phyloP scores from a whole-genome alignment of 2,329 filamentous ascomycete species.

The Ceratocystis albifundus region DNA sequence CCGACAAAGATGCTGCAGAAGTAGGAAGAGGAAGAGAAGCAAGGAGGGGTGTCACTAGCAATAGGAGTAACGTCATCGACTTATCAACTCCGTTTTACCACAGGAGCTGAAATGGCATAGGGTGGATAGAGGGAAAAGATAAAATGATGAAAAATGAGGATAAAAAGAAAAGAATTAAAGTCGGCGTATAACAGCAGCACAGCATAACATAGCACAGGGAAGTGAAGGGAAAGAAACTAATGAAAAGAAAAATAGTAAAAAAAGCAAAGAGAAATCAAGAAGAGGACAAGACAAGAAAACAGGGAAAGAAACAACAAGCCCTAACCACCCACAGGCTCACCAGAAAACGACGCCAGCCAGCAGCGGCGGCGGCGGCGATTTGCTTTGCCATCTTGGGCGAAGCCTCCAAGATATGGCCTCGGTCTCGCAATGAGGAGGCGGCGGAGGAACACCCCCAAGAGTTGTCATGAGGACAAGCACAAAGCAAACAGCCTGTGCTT shows the following conservation, averaged over 20 bases:
- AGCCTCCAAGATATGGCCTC: background rate
- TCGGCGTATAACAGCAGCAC: background rate
- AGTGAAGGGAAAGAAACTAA: background rate
- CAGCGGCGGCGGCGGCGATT: background rate
- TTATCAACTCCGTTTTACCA: slow-evolving; percentile 10
- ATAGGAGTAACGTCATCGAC: slow-evolving; percentile 8
- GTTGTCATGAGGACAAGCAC: too few species aligned
- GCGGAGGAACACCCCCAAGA: too few species aligned
- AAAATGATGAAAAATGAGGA: background rate
- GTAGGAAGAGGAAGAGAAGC: background rate
- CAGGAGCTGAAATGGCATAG: slow-evolving; percentile 12
- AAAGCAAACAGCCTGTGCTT: too few species aligned
- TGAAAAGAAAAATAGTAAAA: too few species aligned
- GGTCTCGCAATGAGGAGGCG: too few species aligned
- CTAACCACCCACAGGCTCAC: background rate
- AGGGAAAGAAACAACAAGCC: background rate
- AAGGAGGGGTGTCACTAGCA: background rate
- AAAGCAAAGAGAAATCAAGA: background rate
- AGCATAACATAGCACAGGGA: background rate
- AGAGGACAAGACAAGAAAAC: background rate
- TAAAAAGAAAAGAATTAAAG: background rate
- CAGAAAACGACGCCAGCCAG: background rate
- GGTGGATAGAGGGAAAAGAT: background rate
- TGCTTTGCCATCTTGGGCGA: background rate
- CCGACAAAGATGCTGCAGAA: slow-evolving; percentile 3